Evolutionary conservation across 805 yeast species (phyloP), one percentile per base, ranked within the genome.

Genomic region (Kluyveromyces aestuarii): DNA sequence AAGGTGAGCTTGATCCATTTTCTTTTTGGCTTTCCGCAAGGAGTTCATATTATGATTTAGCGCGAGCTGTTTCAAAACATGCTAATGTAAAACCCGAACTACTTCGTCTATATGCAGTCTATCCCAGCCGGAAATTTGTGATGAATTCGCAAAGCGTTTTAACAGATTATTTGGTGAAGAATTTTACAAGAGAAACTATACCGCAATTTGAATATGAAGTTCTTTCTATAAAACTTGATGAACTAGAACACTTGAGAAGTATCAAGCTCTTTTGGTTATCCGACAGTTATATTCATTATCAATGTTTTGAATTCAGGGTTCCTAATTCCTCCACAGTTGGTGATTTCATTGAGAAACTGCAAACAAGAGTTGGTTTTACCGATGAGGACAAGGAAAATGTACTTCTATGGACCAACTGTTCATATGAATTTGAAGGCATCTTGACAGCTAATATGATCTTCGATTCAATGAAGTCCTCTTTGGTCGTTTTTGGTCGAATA

Each of bases 211-310:
- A 82, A 54, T 91, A 85, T 62, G 96, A 91, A 59, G 67, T 84
- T 1, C 72, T 93, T 58, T 84, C 80, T 42, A 80, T 89, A 41
- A 80, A 90, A 1, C 69, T 91, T 47, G 74, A 71, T 36, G 95
- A 88, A 52, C 76, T 84, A 57, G 99, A 93, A 64, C 80, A 76
- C 52, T 76, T 87, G 81, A 78, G 79, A 50, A 66, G 79, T 5
- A 67, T 90, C 40, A 79, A 74, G 46, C 71, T 91, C 18, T 73
- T 74, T 47, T 88, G 95, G 91, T 70, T 90, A 40, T 78, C 82
- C 1, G 80, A 79, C 41, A 86, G 87, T 10, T 75, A 87, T 42
- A 73, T 85, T 44, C 84, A 83, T 54, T 86, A 74, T 55, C 89
- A 82, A 52, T 72, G 74, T 44, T 77, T 74, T 56, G 95, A 85